These are phyloP conservation scores for Mimosa bimucronata DNA, from an alignment of 306 rosid species.

Conservation along the genomic window DNA sequence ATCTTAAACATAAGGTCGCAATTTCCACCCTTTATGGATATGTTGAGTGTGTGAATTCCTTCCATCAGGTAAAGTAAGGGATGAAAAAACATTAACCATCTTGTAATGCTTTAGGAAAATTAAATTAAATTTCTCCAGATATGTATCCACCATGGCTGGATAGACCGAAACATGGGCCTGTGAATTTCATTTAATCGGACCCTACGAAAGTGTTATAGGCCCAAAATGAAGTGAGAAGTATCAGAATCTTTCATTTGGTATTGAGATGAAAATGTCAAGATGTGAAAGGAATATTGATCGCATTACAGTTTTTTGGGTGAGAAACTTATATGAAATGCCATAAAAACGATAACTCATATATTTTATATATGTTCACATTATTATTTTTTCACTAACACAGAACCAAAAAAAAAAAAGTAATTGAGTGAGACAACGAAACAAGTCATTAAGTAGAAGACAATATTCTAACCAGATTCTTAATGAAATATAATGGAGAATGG, in stretches of 20 bases:
- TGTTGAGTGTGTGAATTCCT: too few species aligned
- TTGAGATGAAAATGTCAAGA: not conserved
- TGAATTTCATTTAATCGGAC: not conserved
- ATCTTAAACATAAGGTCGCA: too few species aligned
- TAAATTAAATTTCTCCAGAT: not conserved
- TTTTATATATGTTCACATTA: not conserved
- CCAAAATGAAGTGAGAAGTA: not conserved
- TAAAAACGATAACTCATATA: not conserved
- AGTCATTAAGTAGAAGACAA: not conserved
- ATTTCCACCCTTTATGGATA: too few species aligned
- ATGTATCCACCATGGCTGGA: not conserved
- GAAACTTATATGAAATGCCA: not conserved
- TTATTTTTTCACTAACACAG: not conserved
- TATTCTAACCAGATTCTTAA: not conserved
- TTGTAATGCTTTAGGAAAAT: too few species aligned
- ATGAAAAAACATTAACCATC: too few species aligned
- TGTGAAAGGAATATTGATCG: not conserved
- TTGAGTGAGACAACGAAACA: not conserved
- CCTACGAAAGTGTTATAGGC: not conserved
- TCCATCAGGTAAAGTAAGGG: too few species aligned
- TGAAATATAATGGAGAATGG: not conserved
- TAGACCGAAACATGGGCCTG: not conserved
- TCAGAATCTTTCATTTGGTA: not conserved
- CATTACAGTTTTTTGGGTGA: too few species aligned
- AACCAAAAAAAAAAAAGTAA: not conserved